Base-by-base conservation (phyloP, 1,284 basidiomycete genomes). In the Ustilago esculenta region DNA sequence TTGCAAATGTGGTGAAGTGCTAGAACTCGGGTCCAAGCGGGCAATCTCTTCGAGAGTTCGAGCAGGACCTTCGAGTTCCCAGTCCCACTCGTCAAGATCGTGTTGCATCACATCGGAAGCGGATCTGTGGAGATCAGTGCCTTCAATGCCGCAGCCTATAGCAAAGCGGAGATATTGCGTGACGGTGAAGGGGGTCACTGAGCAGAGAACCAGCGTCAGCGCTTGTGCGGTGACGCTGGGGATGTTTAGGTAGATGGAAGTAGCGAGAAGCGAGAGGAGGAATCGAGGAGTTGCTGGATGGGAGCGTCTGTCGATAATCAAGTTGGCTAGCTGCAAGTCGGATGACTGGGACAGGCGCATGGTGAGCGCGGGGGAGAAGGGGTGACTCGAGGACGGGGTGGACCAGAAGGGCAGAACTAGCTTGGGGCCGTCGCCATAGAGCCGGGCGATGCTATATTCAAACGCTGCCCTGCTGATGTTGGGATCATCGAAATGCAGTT, bases 241-340 rank as follows among this genome's bases (percentile, higher is more conserved):
- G 21, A 94, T 90, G 35, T 90, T 90, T 29, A 97, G 88, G 82
- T 92, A 96, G 37, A 91, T 87, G 0, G 92, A 87, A 5, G 92
- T 92, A 0, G 92, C 91, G 25, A 95, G 86, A 15, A 95, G 86
- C 5, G 92, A 94, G 11, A 94, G 86, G 2, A 96, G 86, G 77
- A 96, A 90, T 7, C 88, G 86, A 4, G 93, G 92, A 1, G 89
- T 88, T 0, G 90, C 90, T 0, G 89, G 88, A 54, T 94, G 91
- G 82, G 45, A 67, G 20, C 27, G 41, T 48, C 81, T 76, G 39
- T 48, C 54, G 40, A 66, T 64, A 25, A 56, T 12, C 11, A 55
- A 29, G 11, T 53, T 56, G 40, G 75, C 79, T 7, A 83, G 83
- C 35, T 50, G 33, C n/a, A 39, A 12, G n/a, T 63, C 52, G 80